phyloP scores from a whole-genome alignment of 2,329 filamentous ascomycete genomes.

The Epichloe scottii region DNA sequence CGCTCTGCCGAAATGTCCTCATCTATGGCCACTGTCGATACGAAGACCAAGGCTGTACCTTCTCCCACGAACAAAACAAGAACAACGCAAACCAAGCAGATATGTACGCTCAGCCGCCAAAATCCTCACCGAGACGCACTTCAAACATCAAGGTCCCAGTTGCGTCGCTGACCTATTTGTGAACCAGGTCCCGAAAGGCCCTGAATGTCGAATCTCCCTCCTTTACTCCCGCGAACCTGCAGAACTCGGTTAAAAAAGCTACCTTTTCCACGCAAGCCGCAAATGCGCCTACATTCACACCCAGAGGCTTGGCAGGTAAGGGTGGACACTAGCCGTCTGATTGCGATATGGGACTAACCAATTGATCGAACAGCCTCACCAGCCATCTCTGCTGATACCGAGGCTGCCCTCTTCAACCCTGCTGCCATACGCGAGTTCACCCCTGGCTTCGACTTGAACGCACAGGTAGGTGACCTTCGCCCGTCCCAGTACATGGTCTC shows the following conservation, averaged over 20 bases:
- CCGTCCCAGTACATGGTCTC: background rate
- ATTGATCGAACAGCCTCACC: conserved; percentile 15
- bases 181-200: conserved; percentile 50
- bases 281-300: conserved; percentile 78
- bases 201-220: conserved; percentile 94
- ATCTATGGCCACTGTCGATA: conserved; percentile 91
- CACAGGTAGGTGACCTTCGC: conserved; percentile 24
- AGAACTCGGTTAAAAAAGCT: conserved; percentile 47
- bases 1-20: conserved; percentile 79
- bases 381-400: conserved; percentile 28
- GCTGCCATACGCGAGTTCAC: conserved; percentile 47
- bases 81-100: conserved; percentile 32
- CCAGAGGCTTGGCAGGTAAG: conserved; percentile 42
- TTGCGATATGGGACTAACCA: background rate
- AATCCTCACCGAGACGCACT: background rate
- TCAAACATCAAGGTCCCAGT: background rate
- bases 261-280: conserved; percentile 81
- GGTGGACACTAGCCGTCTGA: background rate
- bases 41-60: conserved; percentile 81
- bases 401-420: conserved; percentile 40
- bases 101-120: conserved; percentile 27
- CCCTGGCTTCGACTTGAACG: conserved; percentile 41
- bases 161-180: conserved; percentile 1
- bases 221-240: conserved; percentile 59
- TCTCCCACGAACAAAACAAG: conserved; percentile 73